Base-by-base conservation (phyloP, 169 alveolate species). In the Cardiosporidium cionae region DNA sequence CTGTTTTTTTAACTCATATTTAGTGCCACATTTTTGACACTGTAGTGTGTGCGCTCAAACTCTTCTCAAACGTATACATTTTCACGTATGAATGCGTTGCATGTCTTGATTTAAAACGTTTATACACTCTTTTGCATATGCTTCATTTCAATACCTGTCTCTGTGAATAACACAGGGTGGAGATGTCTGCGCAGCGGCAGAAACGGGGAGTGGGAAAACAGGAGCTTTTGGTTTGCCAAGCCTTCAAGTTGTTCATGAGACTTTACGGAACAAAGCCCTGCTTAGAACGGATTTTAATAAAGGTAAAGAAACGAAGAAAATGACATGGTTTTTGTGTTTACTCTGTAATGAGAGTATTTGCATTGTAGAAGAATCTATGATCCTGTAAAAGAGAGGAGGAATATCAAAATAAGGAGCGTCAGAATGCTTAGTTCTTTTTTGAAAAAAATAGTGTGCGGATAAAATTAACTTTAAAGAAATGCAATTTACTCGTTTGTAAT, bases 151-250 rank as follows among this genome's bases (percentile, higher is more conserved):
- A 16, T 64, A 23, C 2, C 66, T 54, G n/a, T 6, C n/a, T 6
- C 2, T n/a, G 52, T 3, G 31, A 23, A 22, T 1, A 9, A n/a
- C 22, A 7, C 31, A 52, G 72, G 89, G 89, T 7, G 86, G 86
- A 0, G 89, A 84, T 33, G 86, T 84, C 16, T 63, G 81, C 32
- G 84, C 79, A 0, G 84, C 84, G 0, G 89, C 89, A 0, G 86
- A 84, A 35, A 84, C 86, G 0, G 89, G 89, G 9, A 78, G 82
- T 36, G 89, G 89, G 44, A 84, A 84, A 68, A 84, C 89, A 22
- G 89, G 82, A 5, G 89, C 86, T n/a, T 84, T 84, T 66, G 89
- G 83, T 32, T 68, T 84, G 9, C 84, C 89, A 0, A 76, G 83
- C 63, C 75, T 78, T 58, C 88, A 83, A 54, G 68, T 78, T 27